Evolutionary conservation across 805 yeast genomes (phyloP), one percentile per base, ranked within the genome.

Genomic region (Cyberlindnera mrakii): DNA sequence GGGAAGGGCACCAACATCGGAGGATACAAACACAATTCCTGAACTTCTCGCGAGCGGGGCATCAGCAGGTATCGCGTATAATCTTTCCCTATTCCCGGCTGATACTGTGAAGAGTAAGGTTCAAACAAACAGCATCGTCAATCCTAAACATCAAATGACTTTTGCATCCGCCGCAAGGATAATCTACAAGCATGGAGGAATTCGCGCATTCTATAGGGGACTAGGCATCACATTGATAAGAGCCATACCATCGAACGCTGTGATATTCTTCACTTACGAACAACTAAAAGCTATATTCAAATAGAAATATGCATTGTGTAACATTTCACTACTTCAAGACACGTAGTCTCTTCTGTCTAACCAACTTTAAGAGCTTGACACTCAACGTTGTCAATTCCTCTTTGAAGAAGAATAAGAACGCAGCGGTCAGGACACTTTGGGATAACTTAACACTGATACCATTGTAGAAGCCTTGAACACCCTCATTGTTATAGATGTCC

Each of bases 161-260:
- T 59, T 72, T 60, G 37, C 47, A 39, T 39, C 58, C 4, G 75
- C 78, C 6, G 68, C 70, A 0, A 57, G 52, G 37, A 56, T 61
- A 2, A 64, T 80, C 19, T 69, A 70, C 42, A 51, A 50, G 25
- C 64, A 67, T 30, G 78, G 80, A 1, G 97, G 97, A 0, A 37
- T 88, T 1, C 54, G 66, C 16, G 89, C 84, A 3, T 77, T 91
- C 44, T 91, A 90, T 55, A 77, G 85, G 45, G 98, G 98, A 1
- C 67, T 90, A 43, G 86, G 91, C 0, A 82, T 91, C 43, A 88
- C 97, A 0, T 63, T 88, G 45, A 50, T 78, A 6, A 77, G 96
- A 57, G 87, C 96, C 0, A 77, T 86, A 1, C 98, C 98, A 1
- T 89, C 96, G 3, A 86, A 88, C 56, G 96, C 96, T 2, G 71